Percentiles rank a stretch among this genome's conserved stretches.
Conservation (phyloP, 352 stramenopile species). For the Pythium phragmiticola region DNA sequence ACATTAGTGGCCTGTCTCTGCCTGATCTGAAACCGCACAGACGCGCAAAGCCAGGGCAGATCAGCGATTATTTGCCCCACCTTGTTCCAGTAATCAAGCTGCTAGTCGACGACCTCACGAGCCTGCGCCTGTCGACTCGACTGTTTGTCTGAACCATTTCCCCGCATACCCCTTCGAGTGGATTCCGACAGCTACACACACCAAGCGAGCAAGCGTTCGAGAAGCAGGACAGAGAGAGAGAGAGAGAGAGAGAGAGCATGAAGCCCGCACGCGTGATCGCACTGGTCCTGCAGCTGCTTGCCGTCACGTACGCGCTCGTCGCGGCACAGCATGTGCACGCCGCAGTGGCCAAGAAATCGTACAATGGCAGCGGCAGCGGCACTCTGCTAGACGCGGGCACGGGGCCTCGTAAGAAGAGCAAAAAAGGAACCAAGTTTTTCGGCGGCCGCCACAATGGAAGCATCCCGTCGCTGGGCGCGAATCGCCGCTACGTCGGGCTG, state of each 20-base stretch:
- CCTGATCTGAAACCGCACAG: background rate
- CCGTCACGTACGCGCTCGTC: slow-evolving; percentile 4
- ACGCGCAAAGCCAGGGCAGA: background rate
- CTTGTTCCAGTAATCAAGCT: too few relatives aligned
- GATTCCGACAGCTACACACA: too few relatives aligned
- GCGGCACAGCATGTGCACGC: slow-evolving; percentile 5
- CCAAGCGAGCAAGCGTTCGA: too few relatives aligned
- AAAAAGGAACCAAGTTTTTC: slow-evolving; percentile 3
- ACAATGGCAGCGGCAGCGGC: background rate
- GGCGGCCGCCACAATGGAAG: slow-evolving; percentile 17
- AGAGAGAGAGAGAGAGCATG: background rate
- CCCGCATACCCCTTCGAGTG: too few relatives aligned
- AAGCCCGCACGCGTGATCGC: slow-evolving; percentile 2
- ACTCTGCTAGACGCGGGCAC: background rate
- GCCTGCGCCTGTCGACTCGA: too few relatives aligned
- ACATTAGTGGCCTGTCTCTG: background rate
- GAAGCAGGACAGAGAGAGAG: too few relatives aligned
- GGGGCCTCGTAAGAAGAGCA: too few relatives aligned
- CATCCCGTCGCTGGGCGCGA: slow-evolving; percentile 18
- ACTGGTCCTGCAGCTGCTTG: slow-evolving; percentile 19
- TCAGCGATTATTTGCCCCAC: too few relatives aligned
- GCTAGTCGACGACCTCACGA: too few relatives aligned
- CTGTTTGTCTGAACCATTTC: too few relatives aligned
- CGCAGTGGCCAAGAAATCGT: background rate
- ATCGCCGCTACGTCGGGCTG: slow-evolving; percentile 22